phyloP scores from a whole-genome alignment of 345 rosid genomes.

The Citropsis articulata region DNA sequence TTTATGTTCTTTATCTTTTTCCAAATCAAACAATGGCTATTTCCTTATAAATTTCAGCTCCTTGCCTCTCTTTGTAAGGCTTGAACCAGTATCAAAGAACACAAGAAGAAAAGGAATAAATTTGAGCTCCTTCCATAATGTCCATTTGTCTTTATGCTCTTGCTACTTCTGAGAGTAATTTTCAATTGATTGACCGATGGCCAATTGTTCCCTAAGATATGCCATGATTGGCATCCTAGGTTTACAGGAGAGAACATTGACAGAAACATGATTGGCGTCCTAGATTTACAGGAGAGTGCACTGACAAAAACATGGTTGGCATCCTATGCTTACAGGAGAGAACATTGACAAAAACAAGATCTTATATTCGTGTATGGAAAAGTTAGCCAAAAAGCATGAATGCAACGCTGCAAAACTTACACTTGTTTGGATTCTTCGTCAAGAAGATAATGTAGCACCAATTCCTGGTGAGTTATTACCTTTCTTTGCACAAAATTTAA shows the following conservation, averaged over 20 bases:
- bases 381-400: constrained; percentile 27
- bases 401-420: constrained; percentile 42
- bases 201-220: background rate
- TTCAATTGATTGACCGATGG: background rate
- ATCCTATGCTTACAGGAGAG: constrained; percentile 31
- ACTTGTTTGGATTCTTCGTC: constrained; percentile 43
- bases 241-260: no score
- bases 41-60: background rate
- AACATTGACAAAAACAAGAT: constrained; percentile 31
- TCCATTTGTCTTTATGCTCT: no score
- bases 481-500: no score
- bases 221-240: constrained; percentile 16
- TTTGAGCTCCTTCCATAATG: no score
- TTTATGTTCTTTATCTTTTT: no score
- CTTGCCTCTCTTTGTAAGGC: background rate
- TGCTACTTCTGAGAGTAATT: no score
- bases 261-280: no score
- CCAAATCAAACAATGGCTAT: no score
- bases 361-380: constrained; percentile 25
- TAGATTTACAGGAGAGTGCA: constrained; percentile 20
- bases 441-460: constrained; percentile 40
- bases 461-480: constrained; percentile 33
- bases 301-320: constrained; percentile 22
- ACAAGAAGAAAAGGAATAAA: no score
- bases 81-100: background rate